phyloP scores from a whole-genome alignment of 2,329 filamentous ascomycete genomes.

The Pezizomycotina sp. region DNA sequence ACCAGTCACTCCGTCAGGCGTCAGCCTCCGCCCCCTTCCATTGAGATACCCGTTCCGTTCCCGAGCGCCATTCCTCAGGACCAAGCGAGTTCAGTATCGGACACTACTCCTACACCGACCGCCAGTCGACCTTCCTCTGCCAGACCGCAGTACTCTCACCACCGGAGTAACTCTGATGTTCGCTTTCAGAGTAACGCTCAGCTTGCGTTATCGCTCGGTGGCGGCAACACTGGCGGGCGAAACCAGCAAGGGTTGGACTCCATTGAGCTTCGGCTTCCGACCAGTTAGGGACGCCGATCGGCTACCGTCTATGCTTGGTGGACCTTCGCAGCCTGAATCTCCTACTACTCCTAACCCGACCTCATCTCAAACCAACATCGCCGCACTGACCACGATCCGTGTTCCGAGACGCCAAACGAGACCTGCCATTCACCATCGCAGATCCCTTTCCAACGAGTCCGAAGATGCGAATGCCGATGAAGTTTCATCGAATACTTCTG shows the following conservation, averaged over 20 bases:
- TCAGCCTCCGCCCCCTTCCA: slow-evolving; percentile 67
- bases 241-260: too few species aligned
- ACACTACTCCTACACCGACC: slow-evolving; percentile 12
- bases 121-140: slow-evolving; percentile 10
- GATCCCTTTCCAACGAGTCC: slow-evolving; percentile 67
- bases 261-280: slow-evolving; percentile 55
- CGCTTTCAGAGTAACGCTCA: slow-evolving; percentile 35
- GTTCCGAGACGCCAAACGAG: slow-evolving; percentile 39
- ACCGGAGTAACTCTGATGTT: slow-evolving; percentile 27
- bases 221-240: too few species aligned
- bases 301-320: slow-evolving; percentile 62
- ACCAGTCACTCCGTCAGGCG: slow-evolving; percentile 48
- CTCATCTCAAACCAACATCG: slow-evolving; percentile 34
- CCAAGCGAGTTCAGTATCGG: slow-evolving; percentile 26
- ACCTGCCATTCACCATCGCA: slow-evolving; percentile 69
- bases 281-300: slow-evolving; percentile 69
- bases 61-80: slow-evolving; percentile 33
- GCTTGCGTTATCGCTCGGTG: too few species aligned
- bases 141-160: slow-evolving; percentile 24
- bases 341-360: slow-evolving; percentile 69
- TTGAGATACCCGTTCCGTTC: slow-evolving; percentile 53
- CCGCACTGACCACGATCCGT: slow-evolving; percentile 19
- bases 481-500: slow-evolving; percentile 58
- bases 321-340: slow-evolving; percentile 79
- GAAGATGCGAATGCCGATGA: slow-evolving; percentile 80